Conservation (phyloP, 768 basidiomycete genomes). For the Boletus pseudo-olivaceus region DNA sequence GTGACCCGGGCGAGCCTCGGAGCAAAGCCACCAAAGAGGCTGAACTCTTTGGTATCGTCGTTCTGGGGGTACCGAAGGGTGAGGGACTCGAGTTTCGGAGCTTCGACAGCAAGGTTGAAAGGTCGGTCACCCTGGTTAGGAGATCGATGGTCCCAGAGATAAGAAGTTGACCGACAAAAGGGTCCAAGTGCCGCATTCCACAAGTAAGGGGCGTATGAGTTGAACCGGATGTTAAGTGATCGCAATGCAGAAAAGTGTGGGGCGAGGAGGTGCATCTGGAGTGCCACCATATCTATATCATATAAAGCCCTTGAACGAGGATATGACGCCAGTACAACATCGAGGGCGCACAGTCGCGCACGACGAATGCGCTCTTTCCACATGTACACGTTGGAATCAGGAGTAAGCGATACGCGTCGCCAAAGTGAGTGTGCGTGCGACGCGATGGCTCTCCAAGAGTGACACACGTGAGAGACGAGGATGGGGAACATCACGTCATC, state of each 20-base stretch:
- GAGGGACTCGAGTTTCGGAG: constrained; percentile 49
- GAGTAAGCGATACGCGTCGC: constrained; percentile 53
- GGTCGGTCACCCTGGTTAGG: constrained; percentile 2
- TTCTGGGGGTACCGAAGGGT: constrained; percentile 58
- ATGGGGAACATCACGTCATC: constrained; percentile 57
- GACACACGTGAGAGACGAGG: constrained; percentile 66
- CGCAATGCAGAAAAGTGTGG: constrained; percentile 54
- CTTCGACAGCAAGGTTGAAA: constrained; percentile 31
- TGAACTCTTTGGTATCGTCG: constrained; percentile 66
- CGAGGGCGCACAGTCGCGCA: constrained; percentile 57
- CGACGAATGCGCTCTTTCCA: constrained; percentile 62
- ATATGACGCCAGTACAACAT: constrained; percentile 51
- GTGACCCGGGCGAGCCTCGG: constrained; percentile 54
- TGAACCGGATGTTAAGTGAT: constrained; percentile 57
- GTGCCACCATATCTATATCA: constrained; percentile 46
- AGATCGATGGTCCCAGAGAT: constrained; percentile 24
- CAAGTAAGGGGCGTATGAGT: constrained; percentile 56
- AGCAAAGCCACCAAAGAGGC: constrained; percentile 58
- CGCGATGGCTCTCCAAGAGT: constrained; percentile 58
- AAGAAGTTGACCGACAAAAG: constrained; percentile 38
- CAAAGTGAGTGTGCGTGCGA: constrained; percentile 61
- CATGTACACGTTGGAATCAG: constrained; percentile 44
- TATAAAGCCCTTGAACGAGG: constrained; percentile 15
- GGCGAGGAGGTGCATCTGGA: constrained; percentile 55
- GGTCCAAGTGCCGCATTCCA: constrained; percentile 64